Conservation (phyloP, 441 rosid genomes). For the Populus tomentosa region DNA sequence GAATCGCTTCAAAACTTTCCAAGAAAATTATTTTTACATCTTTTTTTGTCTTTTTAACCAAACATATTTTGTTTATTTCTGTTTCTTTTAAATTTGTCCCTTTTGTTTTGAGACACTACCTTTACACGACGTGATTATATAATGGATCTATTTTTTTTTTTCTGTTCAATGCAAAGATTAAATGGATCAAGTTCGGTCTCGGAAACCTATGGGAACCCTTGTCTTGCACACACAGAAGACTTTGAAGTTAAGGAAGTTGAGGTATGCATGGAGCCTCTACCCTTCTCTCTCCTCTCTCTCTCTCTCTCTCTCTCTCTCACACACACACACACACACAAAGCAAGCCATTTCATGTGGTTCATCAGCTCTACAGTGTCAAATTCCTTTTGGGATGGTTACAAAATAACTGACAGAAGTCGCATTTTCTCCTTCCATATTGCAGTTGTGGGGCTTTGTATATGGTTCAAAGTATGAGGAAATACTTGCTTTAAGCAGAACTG, state of each 20-base stretch:
- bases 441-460: constrained; percentile 94
- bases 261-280: constrained; percentile 36
- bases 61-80: no score
- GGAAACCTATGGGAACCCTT: constrained; percentile 88
- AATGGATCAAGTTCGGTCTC: constrained; percentile 91
- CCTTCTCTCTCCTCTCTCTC: background rate
- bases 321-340: background rate
- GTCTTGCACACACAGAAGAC: constrained; percentile 72
- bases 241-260: constrained; percentile 88
- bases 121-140: background rate
- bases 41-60: no score
- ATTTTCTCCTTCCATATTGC: constrained; percentile 17
- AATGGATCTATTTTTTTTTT: constrained; percentile 1
- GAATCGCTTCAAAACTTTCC: no score
- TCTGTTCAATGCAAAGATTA: constrained; percentile 36
- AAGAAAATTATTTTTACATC: no score
- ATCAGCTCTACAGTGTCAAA: background rate
- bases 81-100: no score
- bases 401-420: background rate
- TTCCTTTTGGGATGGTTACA: background rate
- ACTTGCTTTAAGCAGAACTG: constrained; percentile 59
- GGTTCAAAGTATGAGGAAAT: constrained; percentile 82
- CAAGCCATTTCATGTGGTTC: background rate
- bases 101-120: background rate
- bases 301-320: background rate